Evolutionary conservation across 306 rosid species (phyloP).

Genomic region (Rosa lucieae): DNA sequence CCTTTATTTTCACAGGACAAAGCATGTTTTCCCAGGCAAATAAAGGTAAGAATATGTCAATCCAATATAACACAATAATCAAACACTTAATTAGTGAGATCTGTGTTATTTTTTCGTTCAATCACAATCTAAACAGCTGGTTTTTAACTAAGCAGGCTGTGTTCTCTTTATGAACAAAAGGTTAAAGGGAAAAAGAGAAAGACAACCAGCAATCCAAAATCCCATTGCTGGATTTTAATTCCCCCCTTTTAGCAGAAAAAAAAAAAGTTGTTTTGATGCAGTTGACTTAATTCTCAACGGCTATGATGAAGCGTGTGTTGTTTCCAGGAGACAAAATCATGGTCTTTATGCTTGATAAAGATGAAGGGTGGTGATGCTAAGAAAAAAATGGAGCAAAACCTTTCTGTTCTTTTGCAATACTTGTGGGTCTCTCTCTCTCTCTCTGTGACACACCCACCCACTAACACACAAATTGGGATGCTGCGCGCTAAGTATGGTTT

Average conservation of each 20-base stretch:
- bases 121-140: slow-evolving; percentile 23
- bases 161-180: slow-evolving; percentile 17
- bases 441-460: slow-evolving; percentile 37
- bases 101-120: slow-evolving; percentile 21
- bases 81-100: slow-evolving; percentile 29
- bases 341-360: slow-evolving; percentile 30
- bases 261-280: slow-evolving; percentile 19
- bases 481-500: slow-evolving; percentile 23
- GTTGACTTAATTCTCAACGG: slow-evolving; percentile 57
- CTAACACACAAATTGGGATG: slow-evolving; percentile 20
- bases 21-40: slow-evolving; percentile 31
- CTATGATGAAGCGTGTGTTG: slow-evolving; percentile 63
- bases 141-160: slow-evolving; percentile 16
- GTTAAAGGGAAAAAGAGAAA: neutral
- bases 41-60: slow-evolving; percentile 16
- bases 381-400: slow-evolving; percentile 6
- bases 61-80: slow-evolving; percentile 28
- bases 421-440: slow-evolving; percentile 33
- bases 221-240: slow-evolving; percentile 28
- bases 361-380: slow-evolving; percentile 26
- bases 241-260: slow-evolving; percentile 11
- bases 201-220: slow-evolving; percentile 28
- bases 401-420: slow-evolving; percentile 36
- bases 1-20: slow-evolving; percentile 32
- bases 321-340: slow-evolving; percentile 52